Evolutionary conservation across 768 basidiomycete genomes (phyloP).

Genomic region (Termitomyces sp.): DNA sequence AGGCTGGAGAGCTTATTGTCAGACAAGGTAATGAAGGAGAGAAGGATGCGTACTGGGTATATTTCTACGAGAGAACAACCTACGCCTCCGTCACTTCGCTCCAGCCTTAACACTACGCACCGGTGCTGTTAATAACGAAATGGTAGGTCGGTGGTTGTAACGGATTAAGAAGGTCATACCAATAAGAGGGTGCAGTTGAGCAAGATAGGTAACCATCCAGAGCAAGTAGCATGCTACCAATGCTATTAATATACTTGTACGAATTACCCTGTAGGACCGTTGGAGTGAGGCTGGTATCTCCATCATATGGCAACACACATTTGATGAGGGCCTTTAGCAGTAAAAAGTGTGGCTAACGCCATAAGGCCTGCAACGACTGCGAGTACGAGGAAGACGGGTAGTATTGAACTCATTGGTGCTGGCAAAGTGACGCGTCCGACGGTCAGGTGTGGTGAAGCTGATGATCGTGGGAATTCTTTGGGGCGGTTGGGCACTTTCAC

Average conservation of each 20-base stretch:
- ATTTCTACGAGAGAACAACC: slow-evolving; percentile 13
- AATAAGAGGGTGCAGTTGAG: slow-evolving; percentile 88
- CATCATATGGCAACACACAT: slow-evolving; percentile 48
- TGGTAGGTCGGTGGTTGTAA: neutral
- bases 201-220: slow-evolving; percentile 97
- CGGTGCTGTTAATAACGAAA: slow-evolving; percentile 5
- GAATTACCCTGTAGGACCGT: slow-evolving; percentile 58
- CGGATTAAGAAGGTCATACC: slow-evolving; percentile 30
- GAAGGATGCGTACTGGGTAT: slow-evolving; percentile 25
- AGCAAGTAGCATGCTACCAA: slow-evolving; percentile 85
- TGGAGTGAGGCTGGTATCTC: neutral
- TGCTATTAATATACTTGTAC: slow-evolving; percentile 74
- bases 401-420: slow-evolving; percentile 56
- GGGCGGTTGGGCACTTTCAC: too few relatives aligned
- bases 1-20: slow-evolving; percentile 15
- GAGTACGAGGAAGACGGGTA: slow-evolving; percentile 65
- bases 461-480: slow-evolving; percentile 4
- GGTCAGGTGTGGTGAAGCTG: neutral
- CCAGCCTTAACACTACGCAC: slow-evolving; percentile 9
- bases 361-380: slow-evolving; percentile 62
- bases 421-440: neutral
- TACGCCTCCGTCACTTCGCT: neutral
- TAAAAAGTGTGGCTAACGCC: slow-evolving; percentile 56
- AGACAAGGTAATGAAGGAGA: neutral
- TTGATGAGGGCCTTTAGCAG: slow-evolving; percentile 86